These are phyloP conservation scores for Obelidium mucronatum DNA, from an alignment of 192 early-diverging fungal genomes.

Conservation along the genomic window DNA sequence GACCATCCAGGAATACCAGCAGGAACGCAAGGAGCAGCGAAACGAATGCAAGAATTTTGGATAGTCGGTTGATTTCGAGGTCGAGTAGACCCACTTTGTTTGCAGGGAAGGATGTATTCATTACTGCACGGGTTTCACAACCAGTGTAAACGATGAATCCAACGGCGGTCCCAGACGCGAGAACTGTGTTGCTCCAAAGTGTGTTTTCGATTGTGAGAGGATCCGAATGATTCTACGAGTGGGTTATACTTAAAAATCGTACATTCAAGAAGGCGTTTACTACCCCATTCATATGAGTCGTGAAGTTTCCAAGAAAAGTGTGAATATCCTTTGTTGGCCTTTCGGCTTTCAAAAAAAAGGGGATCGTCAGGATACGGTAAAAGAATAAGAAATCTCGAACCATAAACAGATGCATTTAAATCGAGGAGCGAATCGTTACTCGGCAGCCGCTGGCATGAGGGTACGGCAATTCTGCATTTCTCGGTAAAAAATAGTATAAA, in stretches of 20 bases:
- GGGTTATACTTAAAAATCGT: background rate
- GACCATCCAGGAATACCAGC: slow-evolving; percentile 90
- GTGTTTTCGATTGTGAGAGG: slow-evolving; percentile 89
- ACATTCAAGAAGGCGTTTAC: background rate
- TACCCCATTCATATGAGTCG: background rate
- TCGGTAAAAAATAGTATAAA: slow-evolving; percentile 39
- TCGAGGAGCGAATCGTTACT: slow-evolving; percentile 66
- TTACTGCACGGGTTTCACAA: slow-evolving; percentile 90
- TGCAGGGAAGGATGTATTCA: slow-evolving; percentile 92
- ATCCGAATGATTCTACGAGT: slow-evolving; percentile 47
- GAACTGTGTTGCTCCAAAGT: slow-evolving; percentile 93
- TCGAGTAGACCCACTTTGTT: slow-evolving; percentile 93
- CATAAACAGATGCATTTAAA: slow-evolving; percentile 77
- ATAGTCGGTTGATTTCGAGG: slow-evolving; percentile 87
- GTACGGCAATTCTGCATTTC: slow-evolving; percentile 85
- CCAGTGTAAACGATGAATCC: slow-evolving; percentile 93
- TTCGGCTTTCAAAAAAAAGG: slow-evolving; percentile 64
- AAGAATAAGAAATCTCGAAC: too few species aligned
- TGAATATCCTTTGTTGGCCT: slow-evolving; percentile 95
- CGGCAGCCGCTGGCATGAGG: slow-evolving; percentile 76
- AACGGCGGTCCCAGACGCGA: slow-evolving; percentile 88
- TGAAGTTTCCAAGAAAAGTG: slow-evolving; percentile 41
- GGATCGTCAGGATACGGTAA: slow-evolving; percentile 21
- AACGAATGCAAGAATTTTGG: slow-evolving; percentile 91
- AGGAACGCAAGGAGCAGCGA: slow-evolving; percentile 81